Evolutionary conservation across 495 filamentous ascomycete genomes (phyloP), one percentile per base, ranked within the genome.

Genomic region (Talaromyces trachyspermus): DNA sequence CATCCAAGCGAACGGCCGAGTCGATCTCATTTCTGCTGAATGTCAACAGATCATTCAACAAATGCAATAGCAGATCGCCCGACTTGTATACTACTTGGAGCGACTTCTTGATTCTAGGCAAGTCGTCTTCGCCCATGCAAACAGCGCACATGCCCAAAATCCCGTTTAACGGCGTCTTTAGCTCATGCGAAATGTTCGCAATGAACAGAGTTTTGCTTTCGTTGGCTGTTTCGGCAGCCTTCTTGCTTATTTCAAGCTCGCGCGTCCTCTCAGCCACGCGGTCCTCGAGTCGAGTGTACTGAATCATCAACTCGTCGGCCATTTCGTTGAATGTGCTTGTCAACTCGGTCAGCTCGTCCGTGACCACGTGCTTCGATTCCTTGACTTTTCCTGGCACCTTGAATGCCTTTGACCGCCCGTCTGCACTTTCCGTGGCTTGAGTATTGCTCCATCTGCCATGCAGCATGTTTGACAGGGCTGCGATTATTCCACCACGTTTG

Each of bases 21-120:
- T 90, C 89, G 45, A 94, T 86, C 65, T 95, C 88, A 61, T 95
- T 95, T 63, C 91, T 92, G 49, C 84, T 90, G 67, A 95, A 95
- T 4, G 85, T 94, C 32, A 96, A 70, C 8, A 95, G 68, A 65
- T 96, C 90, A 43, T 88, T 92, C n/a, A 96, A 74, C 2, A 96
- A 74, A 51, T 95, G 87, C 2, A 94, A 67, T 14, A 96, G 66
- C 5, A 95, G 68, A 58, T 96, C 90, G 4, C 89, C 89, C 5
- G 88, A 92, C 63, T 90, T 88, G 59, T 94, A 95, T 37, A 95
- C 81, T 25, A 88, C 84, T 37, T 87, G 83, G 5, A 96, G 66
- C 4, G 84, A 89, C 45, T 86, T 78, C 64, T 88, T 89, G 50
- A 95, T 80, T 44, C 83, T 79, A 12, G 63, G 59, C 5, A 85